Conservation (phyloP, 129 eudicot genomes). For the Arctium minus region DNA sequence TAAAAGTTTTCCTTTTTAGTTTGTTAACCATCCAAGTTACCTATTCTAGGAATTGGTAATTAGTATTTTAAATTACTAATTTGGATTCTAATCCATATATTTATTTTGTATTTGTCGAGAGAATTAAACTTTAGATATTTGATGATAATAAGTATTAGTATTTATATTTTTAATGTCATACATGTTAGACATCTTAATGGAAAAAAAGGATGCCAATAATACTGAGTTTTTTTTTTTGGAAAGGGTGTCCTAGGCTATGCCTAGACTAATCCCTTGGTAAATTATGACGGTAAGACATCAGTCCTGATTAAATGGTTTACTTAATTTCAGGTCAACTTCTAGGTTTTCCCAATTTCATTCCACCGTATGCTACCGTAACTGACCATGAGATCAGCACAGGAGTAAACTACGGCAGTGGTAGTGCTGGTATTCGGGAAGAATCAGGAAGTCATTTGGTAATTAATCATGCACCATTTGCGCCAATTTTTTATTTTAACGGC, state of each 20-base stretch:
- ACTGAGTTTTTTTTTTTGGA: no score
- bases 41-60: background rate
- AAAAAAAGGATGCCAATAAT: background rate
- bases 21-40: background rate
- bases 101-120: background rate
- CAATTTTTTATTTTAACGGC: background rate
- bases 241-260: no score
- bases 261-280: no score
- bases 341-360: conserved; percentile 18
- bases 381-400: conserved; percentile 23
- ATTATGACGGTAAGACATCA: no score
- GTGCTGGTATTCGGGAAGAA: conserved; percentile 39
- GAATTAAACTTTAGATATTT: background rate
- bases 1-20: no score
- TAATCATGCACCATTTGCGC: background rate
- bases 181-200: background rate
- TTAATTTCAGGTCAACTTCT: conserved; percentile 32
- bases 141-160: background rate
- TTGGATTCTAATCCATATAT: background rate
- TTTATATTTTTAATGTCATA: background rate
- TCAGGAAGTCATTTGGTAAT: conserved; percentile 34
- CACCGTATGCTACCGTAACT: conserved; percentile 12
- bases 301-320: background rate
- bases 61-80: background rate
- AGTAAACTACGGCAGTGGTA: conserved; percentile 41